Evolutionary conservation across 305 asterid genomes (phyloP).

Genomic region (Plantago lanceolata): DNA sequence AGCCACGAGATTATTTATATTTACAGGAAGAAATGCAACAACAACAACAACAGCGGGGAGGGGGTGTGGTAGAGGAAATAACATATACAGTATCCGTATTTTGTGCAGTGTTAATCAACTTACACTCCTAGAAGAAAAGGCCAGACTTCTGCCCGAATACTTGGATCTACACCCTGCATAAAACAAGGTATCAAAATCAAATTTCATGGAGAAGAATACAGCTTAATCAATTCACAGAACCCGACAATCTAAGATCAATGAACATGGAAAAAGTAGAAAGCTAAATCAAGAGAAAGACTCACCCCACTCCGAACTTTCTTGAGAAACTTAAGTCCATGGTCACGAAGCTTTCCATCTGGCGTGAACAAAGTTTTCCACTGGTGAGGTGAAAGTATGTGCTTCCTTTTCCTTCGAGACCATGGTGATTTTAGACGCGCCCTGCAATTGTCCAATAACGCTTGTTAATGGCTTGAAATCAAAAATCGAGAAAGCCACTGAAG

Average conservation of each 20-base stretch:
- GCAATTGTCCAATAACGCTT: slow-evolving; percentile 30
- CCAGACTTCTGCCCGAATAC: slow-evolving; percentile 90
- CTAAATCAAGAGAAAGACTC: slow-evolving; percentile 29
- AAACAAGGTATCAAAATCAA: slow-evolving; percentile 22
- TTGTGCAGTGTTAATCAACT: slow-evolving; percentile 36
- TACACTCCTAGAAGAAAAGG: slow-evolving; percentile 99
- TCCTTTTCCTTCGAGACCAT: slow-evolving; percentile 90
- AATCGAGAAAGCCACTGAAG: slow-evolving; percentile 15
- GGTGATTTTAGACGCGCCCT: slow-evolving; percentile 89
- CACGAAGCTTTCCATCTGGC: slow-evolving; percentile 78
- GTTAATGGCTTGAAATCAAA: slow-evolving; percentile 12
- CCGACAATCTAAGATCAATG: neutral
- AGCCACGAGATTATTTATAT: no score
- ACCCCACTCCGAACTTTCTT: slow-evolving; percentile 97
- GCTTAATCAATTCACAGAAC: neutral
- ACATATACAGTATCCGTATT: neutral
- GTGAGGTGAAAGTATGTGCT: slow-evolving; percentile 62
- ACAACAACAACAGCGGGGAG: no score
- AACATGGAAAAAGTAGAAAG: slow-evolving; percentile 21
- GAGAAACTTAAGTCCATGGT: slow-evolving; percentile 70
- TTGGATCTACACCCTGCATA: slow-evolving; percentile 84
- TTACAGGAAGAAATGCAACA: no score
- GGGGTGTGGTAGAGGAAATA: neutral
- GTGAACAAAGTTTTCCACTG: slow-evolving; percentile 76
- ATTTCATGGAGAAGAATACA: neutral